These are phyloP conservation scores for Haplographium delicatum DNA, from an alignment of 495 filamentous ascomycete genomes.

Conservation along the genomic window DNA sequence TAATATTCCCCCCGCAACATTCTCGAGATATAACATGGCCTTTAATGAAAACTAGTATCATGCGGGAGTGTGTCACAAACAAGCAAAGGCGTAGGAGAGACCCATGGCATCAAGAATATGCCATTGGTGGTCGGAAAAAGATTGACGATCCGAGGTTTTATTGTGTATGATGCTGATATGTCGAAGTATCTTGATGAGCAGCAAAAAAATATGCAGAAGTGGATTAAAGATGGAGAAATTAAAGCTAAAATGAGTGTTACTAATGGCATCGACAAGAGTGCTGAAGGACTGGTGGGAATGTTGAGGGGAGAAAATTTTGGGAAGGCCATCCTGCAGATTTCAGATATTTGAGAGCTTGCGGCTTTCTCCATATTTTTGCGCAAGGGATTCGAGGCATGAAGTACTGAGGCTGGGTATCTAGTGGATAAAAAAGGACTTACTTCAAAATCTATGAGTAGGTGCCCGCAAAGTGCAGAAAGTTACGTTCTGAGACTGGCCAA, in stretches of 20 bases:
- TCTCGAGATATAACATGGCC: no score
- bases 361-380: no score
- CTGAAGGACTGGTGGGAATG: slow-evolving; percentile 74
- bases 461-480: no score
- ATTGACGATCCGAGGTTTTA: slow-evolving; percentile 64
- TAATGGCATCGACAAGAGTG: slow-evolving; percentile 76
- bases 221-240: slow-evolving; percentile 78
- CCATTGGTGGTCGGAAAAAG: slow-evolving; percentile 38
- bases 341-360: slow-evolving; percentile 16
- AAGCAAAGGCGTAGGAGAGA: slow-evolving; percentile 51
- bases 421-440: no score
- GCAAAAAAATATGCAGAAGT: slow-evolving; percentile 73
- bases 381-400: no score
- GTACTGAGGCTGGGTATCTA: no score
- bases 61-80: slow-evolving; percentile 62
- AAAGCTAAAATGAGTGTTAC: slow-evolving; percentile 64
- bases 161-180: slow-evolving; percentile 58
- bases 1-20: background rate
- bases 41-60: slow-evolving; percentile 30
- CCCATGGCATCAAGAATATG: slow-evolving; percentile 66
- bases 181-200: slow-evolving; percentile 72
- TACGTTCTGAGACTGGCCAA: no score
- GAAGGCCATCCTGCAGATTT: slow-evolving; percentile 77
- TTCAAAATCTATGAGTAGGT: no score
- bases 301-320: slow-evolving; percentile 84